These are phyloP conservation scores for Saksenaea vasiformis DNA, from an alignment of 371 early-diverging fungal genomes.

Conservation along the genomic window DNA sequence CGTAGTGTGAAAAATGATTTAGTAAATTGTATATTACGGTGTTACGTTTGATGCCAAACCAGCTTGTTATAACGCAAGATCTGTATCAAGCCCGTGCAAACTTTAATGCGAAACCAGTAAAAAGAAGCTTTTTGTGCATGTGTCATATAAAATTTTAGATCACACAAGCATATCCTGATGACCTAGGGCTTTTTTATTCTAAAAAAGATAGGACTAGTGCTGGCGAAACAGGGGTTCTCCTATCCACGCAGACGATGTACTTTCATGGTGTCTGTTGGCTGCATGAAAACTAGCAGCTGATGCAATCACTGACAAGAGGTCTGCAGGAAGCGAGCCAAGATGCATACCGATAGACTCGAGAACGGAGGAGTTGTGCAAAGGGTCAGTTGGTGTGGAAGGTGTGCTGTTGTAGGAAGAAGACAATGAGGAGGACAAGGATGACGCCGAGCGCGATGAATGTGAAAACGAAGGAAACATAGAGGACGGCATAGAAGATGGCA, in stretches of 20 bases:
- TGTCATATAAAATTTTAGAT: too few relatives aligned
- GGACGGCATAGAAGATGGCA: background rate
- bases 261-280: constrained; percentile 14
- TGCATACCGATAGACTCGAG: constrained; percentile 26
- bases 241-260: background rate
- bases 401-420: background rate
- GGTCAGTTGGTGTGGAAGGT: background rate
- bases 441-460: constrained; percentile 2
- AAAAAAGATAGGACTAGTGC: background rate
- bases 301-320: constrained; percentile 24
- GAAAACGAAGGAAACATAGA: background rate
- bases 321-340: constrained; percentile 21
- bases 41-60: too few relatives aligned
- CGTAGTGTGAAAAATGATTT: too few relatives aligned
- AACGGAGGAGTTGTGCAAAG: background rate
- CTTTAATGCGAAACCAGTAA: too few relatives aligned
- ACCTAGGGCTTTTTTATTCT: background rate
- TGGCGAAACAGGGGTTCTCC: background rate
- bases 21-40: too few relatives aligned
- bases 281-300: constrained; percentile 28
- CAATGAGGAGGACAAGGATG: background rate
- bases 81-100: too few relatives aligned
- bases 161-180: too few relatives aligned
- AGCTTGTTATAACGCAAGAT: too few relatives aligned
- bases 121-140: too few relatives aligned